Base-by-base conservation (phyloP, 139 green algal genomes). In the Eudorina sp. region DNA sequence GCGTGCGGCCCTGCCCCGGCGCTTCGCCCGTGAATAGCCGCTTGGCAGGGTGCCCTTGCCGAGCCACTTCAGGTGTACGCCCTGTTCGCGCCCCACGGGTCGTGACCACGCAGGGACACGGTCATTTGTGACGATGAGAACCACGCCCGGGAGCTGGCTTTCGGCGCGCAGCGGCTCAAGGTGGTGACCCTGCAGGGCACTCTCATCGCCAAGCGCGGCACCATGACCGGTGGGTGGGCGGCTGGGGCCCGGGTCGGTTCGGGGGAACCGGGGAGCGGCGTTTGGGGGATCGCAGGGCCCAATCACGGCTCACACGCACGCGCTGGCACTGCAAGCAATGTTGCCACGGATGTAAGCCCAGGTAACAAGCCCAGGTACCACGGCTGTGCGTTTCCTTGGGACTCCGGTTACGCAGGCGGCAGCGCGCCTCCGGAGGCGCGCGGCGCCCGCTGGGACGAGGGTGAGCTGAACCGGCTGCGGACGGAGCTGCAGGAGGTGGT, bases 81-180 rank as follows among this genome's bases (percentile, higher is more conserved):
- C n/a, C n/a, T n/a, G n/a, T n/a, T n/a, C n/a, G n/a, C n/a, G n/a
- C n/a, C n/a, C n/a, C n/a, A n/a, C n/a, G n/a, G n/a, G n/a, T n/a
- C n/a, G 51, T n/a, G 27, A 29, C 55, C 14, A 8, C 89, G 83
- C 92, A 96, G 95, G 64, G 97, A 96, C 92, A 98, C 97, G 3
- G 75, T 99, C 23, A 95, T 99, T 40, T 98, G 95, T 43, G 97
- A 99, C 43, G 95, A 82, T 0, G 73, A 96, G 36, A 90, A 97
- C 29, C 96, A 98, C 90, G 97, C 97, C 5, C 94, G 92, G 51
- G 19, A 81, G 31, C 90, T 99, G 70, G 95, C 95, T 9, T 98
- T 94, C 84, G 38, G 76, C 25, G 84, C 58, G 74, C 64, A 94
- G 91, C 53, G 84, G 2, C 94, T 96, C 85, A 97, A 97, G 93